Conservation (phyloP, 768 basidiomycete genomes). For the Rhodotorula paludigena region DNA sequence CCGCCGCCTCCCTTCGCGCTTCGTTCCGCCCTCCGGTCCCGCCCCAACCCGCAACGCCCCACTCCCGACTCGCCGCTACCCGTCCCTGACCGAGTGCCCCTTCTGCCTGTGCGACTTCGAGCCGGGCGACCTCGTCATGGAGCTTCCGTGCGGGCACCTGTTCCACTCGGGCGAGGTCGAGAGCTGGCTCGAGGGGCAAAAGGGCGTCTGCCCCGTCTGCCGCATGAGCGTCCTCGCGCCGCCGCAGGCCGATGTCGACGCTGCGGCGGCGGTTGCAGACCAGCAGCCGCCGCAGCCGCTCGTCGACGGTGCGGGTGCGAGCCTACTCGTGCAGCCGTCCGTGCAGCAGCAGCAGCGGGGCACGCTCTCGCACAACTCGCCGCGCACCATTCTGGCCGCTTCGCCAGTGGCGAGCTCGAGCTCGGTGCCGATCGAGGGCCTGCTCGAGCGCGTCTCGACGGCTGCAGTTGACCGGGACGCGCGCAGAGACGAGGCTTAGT, state of each 20-base stretch:
- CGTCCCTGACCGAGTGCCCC: conserved; percentile 63
- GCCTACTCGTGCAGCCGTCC: conserved; percentile 1
- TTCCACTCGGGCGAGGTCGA: conserved; percentile 90
- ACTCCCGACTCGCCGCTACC: conserved; percentile 13
- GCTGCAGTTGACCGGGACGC: background rate
- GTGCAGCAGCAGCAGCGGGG: too few species aligned
- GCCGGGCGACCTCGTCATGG: conserved; percentile 81
- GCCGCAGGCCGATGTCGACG: background rate
- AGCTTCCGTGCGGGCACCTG: conserved; percentile 88
- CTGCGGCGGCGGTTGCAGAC: background rate
- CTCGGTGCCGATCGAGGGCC: background rate
- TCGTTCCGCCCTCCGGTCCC: conserved; percentile 3
- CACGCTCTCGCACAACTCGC: too few species aligned
- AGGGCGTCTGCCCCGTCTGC: conserved; percentile 47
- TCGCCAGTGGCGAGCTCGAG: conserved; percentile 6
- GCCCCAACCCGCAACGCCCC: conserved; percentile 5
- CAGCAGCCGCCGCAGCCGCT: background rate
- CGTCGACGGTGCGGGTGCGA: background rate
- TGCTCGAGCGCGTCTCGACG: background rate
- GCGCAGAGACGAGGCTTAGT: background rate
- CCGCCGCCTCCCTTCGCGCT: conserved; percentile 15
- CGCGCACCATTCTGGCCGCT: too few species aligned
- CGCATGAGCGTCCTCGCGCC: conserved; percentile 6
- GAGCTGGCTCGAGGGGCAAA: conserved; percentile 83
- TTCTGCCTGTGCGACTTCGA: conserved; percentile 85